A percentile compares a stretch with the other conserved stretches of the same genome.
Conservation (phyloP, 192 early-diverging fungal species). For the Phlyctochytrium arcticum region DNA sequence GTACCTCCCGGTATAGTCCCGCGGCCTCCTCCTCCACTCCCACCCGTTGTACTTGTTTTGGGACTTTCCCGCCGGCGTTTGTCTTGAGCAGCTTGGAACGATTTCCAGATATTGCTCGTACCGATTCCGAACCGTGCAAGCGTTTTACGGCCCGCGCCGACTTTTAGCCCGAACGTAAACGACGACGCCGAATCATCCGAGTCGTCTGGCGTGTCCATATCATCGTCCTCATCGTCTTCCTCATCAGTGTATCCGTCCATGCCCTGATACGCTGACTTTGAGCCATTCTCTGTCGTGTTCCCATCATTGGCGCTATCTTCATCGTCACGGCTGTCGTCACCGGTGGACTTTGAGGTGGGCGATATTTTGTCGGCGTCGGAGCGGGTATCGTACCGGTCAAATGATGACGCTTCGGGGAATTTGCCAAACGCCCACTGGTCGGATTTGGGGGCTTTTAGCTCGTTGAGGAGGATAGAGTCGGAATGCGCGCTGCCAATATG, state of each 20-base stretch:
- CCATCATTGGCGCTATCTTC: no score
- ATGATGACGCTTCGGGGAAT: no score
- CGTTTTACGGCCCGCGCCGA: slow-evolving; percentile 15
- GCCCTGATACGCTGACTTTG: no score
- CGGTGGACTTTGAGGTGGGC: no score
- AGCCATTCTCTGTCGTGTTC: no score
- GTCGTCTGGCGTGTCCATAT: not conserved
- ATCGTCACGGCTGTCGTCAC: no score
- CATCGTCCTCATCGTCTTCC: slow-evolving; percentile 4
- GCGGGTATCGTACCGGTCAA: no score
- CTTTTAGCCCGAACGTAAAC: slow-evolving; percentile 17
- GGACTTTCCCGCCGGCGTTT: not conserved
- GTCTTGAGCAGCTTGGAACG: not conserved
- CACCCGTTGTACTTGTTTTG: no score
- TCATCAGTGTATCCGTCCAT: not conserved
- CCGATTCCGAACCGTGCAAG: slow-evolving; percentile 14
- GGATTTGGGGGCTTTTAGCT: not conserved
- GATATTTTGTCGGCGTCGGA: no score
- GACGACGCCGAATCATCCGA: slow-evolving; percentile 14
- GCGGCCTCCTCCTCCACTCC: no score
- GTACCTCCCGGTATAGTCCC: no score
- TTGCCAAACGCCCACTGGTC: no score
- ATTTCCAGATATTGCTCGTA: not conserved
- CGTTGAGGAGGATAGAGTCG: slow-evolving; percentile 8
- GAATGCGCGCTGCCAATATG: slow-evolving; percentile 16